Evolutionary conservation across 371 early-diverging fungal genomes (phyloP).

Genomic region (Nosema granulosis): DNA sequence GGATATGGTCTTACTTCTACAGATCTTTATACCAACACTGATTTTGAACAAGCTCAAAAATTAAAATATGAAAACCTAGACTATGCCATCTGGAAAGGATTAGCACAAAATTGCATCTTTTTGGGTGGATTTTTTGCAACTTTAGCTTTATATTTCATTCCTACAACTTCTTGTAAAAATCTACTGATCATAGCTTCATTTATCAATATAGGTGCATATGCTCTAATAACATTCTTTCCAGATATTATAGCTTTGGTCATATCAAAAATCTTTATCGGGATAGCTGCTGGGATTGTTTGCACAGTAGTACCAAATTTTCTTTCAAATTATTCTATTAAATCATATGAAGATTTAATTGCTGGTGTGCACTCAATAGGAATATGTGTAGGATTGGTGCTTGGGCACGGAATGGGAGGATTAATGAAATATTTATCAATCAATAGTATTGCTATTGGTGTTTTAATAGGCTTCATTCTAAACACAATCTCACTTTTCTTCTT

Average conservation of each 20-base stretch:
- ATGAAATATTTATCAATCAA: no score
- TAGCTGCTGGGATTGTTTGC: constrained; percentile 75
- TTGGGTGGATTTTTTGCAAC: constrained; percentile 31
- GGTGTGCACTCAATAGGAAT: constrained; percentile 72
- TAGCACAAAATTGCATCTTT: constrained; percentile 19
- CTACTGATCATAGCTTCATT: background rate
- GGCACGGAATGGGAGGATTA: constrained; percentile 71
- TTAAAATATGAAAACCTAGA: no score
- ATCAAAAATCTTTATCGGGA: constrained; percentile 72
- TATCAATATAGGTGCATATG: constrained; percentile 12
- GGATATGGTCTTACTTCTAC: background rate
- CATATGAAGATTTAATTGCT: constrained; percentile 73
- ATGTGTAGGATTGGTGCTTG: constrained; percentile 71
- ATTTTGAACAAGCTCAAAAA: no score
- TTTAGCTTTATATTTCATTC: background rate
- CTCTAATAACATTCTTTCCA: constrained; percentile 7
- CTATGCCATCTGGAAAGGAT: no score
- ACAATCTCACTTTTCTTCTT: no score
- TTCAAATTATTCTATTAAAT: constrained; percentile 74
- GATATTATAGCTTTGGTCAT: background rate
- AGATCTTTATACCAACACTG: no score
- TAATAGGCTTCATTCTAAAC: no score
- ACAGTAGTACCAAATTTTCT: constrained; percentile 79
- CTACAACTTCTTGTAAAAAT: background rate
- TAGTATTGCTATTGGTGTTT: no score